These are phyloP conservation scores for Syncephalastrum racemosum DNA, from an alignment of 371 early-diverging fungal species.

Conservation along the genomic window DNA sequence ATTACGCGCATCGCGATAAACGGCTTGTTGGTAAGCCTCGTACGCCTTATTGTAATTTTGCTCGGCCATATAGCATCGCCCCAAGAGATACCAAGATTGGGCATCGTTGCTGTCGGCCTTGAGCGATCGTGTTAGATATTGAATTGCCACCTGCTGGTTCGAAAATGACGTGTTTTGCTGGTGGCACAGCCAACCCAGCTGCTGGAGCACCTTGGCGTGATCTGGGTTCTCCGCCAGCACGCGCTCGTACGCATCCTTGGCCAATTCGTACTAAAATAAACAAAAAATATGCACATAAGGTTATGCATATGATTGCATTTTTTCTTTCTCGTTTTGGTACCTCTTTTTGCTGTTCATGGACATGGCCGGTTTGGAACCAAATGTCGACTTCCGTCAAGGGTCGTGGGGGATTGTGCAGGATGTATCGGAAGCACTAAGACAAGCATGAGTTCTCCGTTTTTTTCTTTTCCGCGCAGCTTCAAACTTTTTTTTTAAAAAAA, in stretches of 20 bases:
- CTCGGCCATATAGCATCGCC: conserved; percentile 96
- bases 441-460: no score
- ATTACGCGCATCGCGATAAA: conserved; percentile 91
- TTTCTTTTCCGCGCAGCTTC: no score
- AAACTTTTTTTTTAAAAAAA: no score
- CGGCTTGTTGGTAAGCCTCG: conserved; percentile 98
- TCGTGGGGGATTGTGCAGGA: conserved; percentile 83
- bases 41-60: conserved; percentile 95
- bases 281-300: no score
- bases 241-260: conserved; percentile 92
- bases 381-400: conserved; percentile 94
- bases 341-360: conserved; percentile 94
- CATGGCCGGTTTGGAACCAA: conserved; percentile 97
- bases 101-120: conserved; percentile 90
- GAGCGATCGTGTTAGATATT: conserved; percentile 79
- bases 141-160: conserved; percentile 84
- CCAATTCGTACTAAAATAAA: conserved; percentile 59
- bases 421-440: conserved; percentile 91
- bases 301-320: no score
- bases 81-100: conserved; percentile 94
- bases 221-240: conserved; percentile 88
- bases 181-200: conserved; percentile 95
- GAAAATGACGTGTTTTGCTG: conserved; percentile 79
- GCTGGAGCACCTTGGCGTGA: conserved; percentile 96
- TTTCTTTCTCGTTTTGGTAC: conserved; percentile 13